phyloP scores from a whole-genome alignment of 805 yeast species.

The Zygosaccharomyces kombuchaensis region DNA sequence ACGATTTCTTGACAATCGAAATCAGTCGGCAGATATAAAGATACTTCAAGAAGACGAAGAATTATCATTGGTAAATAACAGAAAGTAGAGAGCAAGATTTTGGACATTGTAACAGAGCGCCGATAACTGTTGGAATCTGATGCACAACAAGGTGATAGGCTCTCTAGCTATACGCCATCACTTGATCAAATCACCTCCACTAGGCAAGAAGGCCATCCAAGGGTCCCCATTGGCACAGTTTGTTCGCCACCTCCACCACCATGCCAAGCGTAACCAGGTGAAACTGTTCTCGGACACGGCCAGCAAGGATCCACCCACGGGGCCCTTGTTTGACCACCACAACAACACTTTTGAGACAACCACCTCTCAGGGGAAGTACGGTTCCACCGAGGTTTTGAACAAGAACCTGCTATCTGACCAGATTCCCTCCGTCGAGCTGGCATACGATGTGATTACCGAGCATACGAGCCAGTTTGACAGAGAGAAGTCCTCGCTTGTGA shows the following conservation, averaged over 20 bases:
- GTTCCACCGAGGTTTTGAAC: slow-evolving; percentile 28
- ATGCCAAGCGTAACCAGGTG: slow-evolving; percentile 14
- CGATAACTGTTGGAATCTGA: slow-evolving; percentile 4
- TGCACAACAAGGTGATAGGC: slow-evolving; percentile 7
- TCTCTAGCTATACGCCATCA: slow-evolving; percentile 6
- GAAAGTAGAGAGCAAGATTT: not conserved
- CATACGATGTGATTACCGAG: slow-evolving; percentile 46
- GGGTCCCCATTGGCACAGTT: slow-evolving; percentile 4
- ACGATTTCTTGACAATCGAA: not conserved
- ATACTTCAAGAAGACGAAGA: not conserved
- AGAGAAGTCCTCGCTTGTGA: slow-evolving; percentile 57
- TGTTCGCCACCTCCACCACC: slow-evolving; percentile 5
- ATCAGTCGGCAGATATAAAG: not conserved
- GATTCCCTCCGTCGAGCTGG: slow-evolving; percentile 51
- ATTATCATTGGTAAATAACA: not conserved
- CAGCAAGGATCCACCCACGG: slow-evolving; percentile 12
- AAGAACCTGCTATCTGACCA: slow-evolving; percentile 30
- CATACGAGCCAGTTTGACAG: slow-evolving; percentile 22
- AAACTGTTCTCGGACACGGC: slow-evolving; percentile 13
- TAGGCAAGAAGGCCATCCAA: slow-evolving; percentile 3
- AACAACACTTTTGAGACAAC: slow-evolving; percentile 24
- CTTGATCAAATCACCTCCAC: slow-evolving; percentile 4
- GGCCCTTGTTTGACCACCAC: slow-evolving; percentile 26
- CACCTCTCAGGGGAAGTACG: slow-evolving; percentile 25
- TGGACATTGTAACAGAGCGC: not conserved